These are phyloP conservation scores for Pilaira anomala DNA, from an alignment of 192 early-diverging fungal genomes.

Conservation along the genomic window DNA sequence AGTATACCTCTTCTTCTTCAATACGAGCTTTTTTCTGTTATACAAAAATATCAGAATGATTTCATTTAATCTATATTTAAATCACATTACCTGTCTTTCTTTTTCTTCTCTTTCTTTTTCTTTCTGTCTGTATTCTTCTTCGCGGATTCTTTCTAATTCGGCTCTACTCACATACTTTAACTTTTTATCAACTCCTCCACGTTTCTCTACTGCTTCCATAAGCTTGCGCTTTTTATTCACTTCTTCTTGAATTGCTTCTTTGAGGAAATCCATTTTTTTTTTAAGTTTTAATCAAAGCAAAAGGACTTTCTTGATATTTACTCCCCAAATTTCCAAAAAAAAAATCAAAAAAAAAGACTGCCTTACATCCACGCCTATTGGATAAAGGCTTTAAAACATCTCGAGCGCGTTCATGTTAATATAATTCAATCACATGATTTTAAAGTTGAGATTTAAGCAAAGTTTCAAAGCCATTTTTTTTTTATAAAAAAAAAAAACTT, in stretches of 20 bases:
- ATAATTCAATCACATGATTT: no score
- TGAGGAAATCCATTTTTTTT: constrained; percentile 30
- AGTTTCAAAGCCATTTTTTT: no score
- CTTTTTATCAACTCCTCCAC: constrained; percentile 27
- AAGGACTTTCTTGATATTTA: no score
- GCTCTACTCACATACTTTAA: constrained; percentile 85
- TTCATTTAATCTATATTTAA: constrained; percentile 15
- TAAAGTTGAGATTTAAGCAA: no score
- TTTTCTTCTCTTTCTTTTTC: constrained; percentile 54
- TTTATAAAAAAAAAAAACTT: no score
- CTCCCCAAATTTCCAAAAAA: no score
- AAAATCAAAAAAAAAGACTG: no score
- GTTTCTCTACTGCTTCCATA: constrained; percentile 33
- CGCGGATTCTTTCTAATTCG: constrained; percentile 68
- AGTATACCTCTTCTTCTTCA: constrained; percentile 28
- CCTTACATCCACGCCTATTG: no score
- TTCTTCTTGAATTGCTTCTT: constrained; percentile 56
- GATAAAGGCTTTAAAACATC: no score
- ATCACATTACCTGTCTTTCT: constrained; percentile 41
- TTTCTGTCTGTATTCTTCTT: constrained; percentile 50
- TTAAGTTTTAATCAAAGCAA: background rate
- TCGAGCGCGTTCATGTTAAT: no score
- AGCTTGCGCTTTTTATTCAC: constrained; percentile 74
- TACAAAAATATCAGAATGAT: background rate
- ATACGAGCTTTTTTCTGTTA: constrained; percentile 13